Evolutionary conservation across 164 flowering plant species (phyloP).

Genomic region (Brasenia schreberi): DNA sequence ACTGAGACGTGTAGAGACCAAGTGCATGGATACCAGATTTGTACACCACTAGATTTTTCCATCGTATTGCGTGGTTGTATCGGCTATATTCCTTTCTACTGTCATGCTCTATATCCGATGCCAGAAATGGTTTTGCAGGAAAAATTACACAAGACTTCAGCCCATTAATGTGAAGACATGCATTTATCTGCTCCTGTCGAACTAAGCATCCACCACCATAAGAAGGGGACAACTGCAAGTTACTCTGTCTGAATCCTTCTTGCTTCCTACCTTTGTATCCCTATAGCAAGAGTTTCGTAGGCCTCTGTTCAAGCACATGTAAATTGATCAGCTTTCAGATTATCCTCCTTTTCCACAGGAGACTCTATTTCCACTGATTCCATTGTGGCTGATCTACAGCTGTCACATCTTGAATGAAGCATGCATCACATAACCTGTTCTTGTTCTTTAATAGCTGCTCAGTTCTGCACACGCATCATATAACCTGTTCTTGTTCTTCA

Average conservation of each 20-base stretch:
- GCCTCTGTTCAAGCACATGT: conserved; percentile 63
- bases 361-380: too few relatives aligned
- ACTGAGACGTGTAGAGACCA: conserved; percentile 68
- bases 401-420: conserved; percentile 26
- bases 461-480: too few relatives aligned
- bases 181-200: conserved; percentile 63
- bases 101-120: conserved; percentile 38
- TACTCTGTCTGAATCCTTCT: conserved; percentile 23
- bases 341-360: neutral
- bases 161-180: conserved; percentile 59
- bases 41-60: conserved; percentile 63
- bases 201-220: conserved; percentile 35
- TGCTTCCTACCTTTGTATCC: conserved; percentile 49
- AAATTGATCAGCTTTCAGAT: conserved; percentile 2
- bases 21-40: conserved; percentile 76
- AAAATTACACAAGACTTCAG: conserved; percentile 28
- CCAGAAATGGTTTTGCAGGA: conserved; percentile 16
- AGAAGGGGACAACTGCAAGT: conserved; percentile 10
- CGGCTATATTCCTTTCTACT: conserved; percentile 66
- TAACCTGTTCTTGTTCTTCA: too few relatives aligned
- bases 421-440: too few relatives aligned
- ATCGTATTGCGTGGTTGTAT: conserved; percentile 50
- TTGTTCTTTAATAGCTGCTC: too few relatives aligned
- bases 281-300: conserved; percentile 10
- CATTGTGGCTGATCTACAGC: conserved; percentile 4